Percentiles rank a stretch among this genome's conserved stretches.
phyloP scores from a whole-genome alignment of 2,329 filamentous ascomycete genomes.

The Claviceps monticola region DNA sequence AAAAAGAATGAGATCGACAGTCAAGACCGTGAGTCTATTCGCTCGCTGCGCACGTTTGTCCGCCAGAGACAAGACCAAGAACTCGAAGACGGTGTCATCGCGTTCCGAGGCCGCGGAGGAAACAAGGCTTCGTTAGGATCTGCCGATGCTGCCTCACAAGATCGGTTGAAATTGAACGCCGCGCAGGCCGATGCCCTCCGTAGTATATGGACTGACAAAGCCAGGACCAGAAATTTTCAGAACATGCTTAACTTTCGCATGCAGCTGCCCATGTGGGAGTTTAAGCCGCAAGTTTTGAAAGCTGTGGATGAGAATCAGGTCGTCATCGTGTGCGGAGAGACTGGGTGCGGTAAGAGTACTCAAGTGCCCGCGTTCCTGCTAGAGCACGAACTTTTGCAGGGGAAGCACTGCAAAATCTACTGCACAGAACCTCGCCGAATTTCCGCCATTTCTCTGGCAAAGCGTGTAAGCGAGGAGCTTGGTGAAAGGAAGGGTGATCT shows the following conservation, averaged over 20 bases:
- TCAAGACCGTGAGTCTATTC: constrained; percentile 54
- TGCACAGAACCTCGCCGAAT: constrained; percentile 93
- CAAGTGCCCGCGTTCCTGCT: constrained; percentile 91
- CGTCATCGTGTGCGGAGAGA: constrained; percentile 91
- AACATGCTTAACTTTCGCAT: constrained; percentile 65
- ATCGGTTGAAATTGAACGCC: constrained; percentile 26
- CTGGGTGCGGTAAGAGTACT: constrained; percentile 92
- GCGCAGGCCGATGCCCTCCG: constrained; percentile 36
- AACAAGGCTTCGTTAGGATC: constrained; percentile 33
- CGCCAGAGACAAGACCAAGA: constrained; percentile 55
- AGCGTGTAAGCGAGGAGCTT: constrained; percentile 86
- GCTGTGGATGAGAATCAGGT: constrained; percentile 71
- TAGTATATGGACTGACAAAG: constrained; percentile 47
- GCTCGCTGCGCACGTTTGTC: constrained; percentile 55
- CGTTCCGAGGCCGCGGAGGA: constrained; percentile 50
- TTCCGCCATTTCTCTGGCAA: constrained; percentile 85
- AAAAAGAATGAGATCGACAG: constrained; percentile 59
- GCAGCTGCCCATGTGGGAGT: constrained; percentile 81
- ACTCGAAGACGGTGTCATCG: constrained; percentile 60
- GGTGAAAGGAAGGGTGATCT: constrained; percentile 73
- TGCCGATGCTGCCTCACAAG: constrained; percentile 32
- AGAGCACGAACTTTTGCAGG: constrained; percentile 72
- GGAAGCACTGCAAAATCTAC: constrained; percentile 78
- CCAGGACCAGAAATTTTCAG: constrained; percentile 48
- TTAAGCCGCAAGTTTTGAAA: constrained; percentile 62